Base-by-base conservation (phyloP, 768 basidiomycete genomes). In the Russula vinacea region DNA sequence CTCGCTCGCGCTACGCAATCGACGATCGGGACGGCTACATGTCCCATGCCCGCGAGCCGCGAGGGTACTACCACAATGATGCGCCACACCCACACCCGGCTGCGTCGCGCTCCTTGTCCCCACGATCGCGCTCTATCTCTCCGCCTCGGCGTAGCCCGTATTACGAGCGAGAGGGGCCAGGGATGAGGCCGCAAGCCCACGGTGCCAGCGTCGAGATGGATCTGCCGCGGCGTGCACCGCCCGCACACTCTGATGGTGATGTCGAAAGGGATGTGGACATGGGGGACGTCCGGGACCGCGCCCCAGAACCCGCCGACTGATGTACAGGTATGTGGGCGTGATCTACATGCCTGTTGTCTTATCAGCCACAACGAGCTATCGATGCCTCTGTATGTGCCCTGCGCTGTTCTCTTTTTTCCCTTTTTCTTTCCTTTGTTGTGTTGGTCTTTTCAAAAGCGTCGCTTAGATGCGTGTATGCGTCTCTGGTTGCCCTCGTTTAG, bases 1-100 rank as follows among this genome's bases (percentile, higher is more conserved):
- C 71, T 50, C 70, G 72, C 53, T 66, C 73, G 58, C 63, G 66
- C 24, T 68, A 74, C 39, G 67, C n/a, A 49, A 64, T 40, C 37
- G 64, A 64, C 68, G 72, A 56, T 63, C 64, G 64, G 58, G 70
- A 64, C 19, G 56, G 52, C 35, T 58, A 67, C 59, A 11, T 60
- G 64, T 45, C 67, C 24, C 66, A 60, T 47, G 39, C 60, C 45
- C 63, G 58, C 16, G 63, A 64, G 22, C 37, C 53, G 33, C 68
- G 69, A 58, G 60, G 60, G 56, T 53, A 57, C 44, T 66, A 62
- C 62, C 59, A 58, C 69, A 54, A 54, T 19, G 56, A 61, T 54
- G 54, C 3, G 56, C 44, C 65, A 57, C 65, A 42, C 54, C 44
- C 65, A 57, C 65, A 42, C 54, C 63, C n/a, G 22, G 65, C 61